These are phyloP conservation scores for Ceratocystis ficicola DNA, from an alignment of 2,329 filamentous ascomycete species.

Conservation along the genomic window DNA sequence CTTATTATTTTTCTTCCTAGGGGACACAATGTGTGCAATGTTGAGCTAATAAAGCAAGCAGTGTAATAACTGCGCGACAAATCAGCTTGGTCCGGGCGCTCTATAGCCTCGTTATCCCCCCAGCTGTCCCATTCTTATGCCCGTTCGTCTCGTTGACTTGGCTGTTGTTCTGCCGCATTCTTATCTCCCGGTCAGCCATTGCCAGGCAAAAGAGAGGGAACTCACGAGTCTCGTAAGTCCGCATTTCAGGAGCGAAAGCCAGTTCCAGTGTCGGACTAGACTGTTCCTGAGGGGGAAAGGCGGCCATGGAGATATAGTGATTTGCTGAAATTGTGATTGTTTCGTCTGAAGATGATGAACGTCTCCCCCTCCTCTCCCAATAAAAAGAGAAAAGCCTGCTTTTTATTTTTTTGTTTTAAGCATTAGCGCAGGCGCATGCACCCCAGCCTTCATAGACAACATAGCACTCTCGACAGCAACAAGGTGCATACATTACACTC, in stretches of 20 bases:
- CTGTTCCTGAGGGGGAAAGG: not conserved
- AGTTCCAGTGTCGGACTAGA: not conserved
- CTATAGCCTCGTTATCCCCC: no score
- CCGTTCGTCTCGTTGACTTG: no score
- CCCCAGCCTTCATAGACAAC: no score
- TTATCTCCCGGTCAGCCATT: no score
- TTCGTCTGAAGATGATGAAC: constrained; percentile 8
- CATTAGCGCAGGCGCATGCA: no score
- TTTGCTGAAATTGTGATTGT: constrained; percentile 5
- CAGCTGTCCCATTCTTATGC: no score
- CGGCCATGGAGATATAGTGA: not conserved
- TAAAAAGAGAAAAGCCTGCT: no score
- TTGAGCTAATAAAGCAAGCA: not conserved
- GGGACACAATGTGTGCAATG: not conserved
- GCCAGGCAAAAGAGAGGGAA: not conserved
- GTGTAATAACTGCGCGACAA: constrained; percentile 1
- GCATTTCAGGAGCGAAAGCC: not conserved
- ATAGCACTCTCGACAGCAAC: no score
- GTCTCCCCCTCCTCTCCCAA: not conserved
- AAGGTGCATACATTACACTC: not conserved
- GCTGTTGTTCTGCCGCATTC: no score
- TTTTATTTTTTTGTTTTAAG: no score
- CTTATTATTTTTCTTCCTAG: not conserved
- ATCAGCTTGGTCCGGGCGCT: not conserved
- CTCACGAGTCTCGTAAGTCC: not conserved